Percentiles rank a stretch among this genome's conserved stretches.
Conservation (phyloP, 2,329 filamentous ascomycete genomes). For the Colletotrichum tamarilloi region DNA sequence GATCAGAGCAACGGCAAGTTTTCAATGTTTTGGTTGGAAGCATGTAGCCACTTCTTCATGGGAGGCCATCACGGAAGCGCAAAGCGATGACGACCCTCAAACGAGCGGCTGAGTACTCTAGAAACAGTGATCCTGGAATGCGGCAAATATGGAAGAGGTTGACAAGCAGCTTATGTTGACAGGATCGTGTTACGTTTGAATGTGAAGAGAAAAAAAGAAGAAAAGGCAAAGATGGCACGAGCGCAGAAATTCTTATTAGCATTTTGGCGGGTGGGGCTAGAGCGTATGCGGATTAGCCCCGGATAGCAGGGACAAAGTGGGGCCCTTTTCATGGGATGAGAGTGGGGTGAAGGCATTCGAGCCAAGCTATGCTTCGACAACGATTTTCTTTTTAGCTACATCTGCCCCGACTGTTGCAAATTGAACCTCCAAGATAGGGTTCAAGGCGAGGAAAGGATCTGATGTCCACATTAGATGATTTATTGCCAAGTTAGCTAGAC, state of each 20-base stretch:
- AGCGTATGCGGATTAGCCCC: constrained; percentile 21
- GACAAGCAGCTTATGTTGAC: constrained; percentile 24
- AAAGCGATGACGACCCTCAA: constrained; percentile 54
- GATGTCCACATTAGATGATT: neutral
- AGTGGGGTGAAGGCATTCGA: neutral
- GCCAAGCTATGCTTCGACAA: constrained; percentile 3
- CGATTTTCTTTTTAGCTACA: neutral
- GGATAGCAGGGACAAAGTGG: neutral
- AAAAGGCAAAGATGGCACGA: neutral
- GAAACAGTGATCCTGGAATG: constrained; percentile 32
- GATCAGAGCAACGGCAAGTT: neutral
- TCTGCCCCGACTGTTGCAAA: neutral
- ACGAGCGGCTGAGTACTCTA: constrained; percentile 35
- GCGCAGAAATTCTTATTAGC: constrained; percentile 28
- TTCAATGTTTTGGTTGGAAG: neutral
- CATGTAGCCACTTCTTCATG: constrained; percentile 43
- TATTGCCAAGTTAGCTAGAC: constrained; percentile 11
- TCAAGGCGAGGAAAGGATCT: neutral
- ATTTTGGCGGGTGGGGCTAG: constrained; percentile 9
- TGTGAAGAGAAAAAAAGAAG: constrained; percentile 8
- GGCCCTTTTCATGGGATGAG: neutral
- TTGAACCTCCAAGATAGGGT: neutral
- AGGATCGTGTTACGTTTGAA: constrained; percentile 35
- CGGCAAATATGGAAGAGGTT: constrained; percentile 29
- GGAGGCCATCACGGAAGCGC: constrained; percentile 52